A percentile compares a stretch with the other conserved stretches of the same genome.
These are phyloP conservation scores for Magnolia changhungtana DNA, from an alignment of 164 flowering plant genomes.

Conservation along the genomic window DNA sequence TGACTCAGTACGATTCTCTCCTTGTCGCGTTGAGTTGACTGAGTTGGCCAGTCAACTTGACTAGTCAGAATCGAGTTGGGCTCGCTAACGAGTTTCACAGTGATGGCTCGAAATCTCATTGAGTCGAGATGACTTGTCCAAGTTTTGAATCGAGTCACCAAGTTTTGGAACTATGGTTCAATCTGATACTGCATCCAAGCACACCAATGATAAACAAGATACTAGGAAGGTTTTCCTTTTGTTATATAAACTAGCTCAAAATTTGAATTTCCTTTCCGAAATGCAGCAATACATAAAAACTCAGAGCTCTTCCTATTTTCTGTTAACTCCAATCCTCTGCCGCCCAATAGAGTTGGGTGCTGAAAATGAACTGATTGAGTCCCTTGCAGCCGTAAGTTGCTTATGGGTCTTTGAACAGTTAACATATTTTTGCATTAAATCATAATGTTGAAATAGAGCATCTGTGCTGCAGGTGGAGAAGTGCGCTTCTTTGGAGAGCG, in stretches of 20 bases:
- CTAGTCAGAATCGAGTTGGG: too few relatives aligned
- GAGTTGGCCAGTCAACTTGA: too few relatives aligned
- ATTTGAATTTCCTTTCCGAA: not conserved
- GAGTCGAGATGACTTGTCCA: too few relatives aligned
- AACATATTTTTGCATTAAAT: not conserved
- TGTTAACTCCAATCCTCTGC: not conserved
- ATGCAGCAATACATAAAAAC: not conserved
- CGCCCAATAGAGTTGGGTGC: not conserved
- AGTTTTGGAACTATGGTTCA: too few relatives aligned
- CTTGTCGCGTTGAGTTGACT: too few relatives aligned
- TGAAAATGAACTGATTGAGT: not conserved
- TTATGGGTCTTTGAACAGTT: not conserved
- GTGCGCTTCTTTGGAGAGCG: conserved; percentile 90
- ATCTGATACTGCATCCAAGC: too few relatives aligned
- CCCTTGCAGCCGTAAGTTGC: not conserved
- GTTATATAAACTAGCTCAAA: not conserved
- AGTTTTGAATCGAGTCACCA: too few relatives aligned
- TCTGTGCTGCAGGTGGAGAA: conserved; percentile 74
- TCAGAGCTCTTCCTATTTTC: not conserved
- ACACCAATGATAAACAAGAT: too few relatives aligned
- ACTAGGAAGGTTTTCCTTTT: too few relatives aligned
- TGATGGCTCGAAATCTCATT: too few relatives aligned
- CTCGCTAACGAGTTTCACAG: too few relatives aligned
- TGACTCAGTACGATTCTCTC: too few relatives aligned
- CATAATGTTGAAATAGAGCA: conserved; percentile 1